These are phyloP conservation scores for Neopestalotiopsis rosae DNA, from an alignment of 2,329 filamentous ascomycete species.

Conservation along the genomic window DNA sequence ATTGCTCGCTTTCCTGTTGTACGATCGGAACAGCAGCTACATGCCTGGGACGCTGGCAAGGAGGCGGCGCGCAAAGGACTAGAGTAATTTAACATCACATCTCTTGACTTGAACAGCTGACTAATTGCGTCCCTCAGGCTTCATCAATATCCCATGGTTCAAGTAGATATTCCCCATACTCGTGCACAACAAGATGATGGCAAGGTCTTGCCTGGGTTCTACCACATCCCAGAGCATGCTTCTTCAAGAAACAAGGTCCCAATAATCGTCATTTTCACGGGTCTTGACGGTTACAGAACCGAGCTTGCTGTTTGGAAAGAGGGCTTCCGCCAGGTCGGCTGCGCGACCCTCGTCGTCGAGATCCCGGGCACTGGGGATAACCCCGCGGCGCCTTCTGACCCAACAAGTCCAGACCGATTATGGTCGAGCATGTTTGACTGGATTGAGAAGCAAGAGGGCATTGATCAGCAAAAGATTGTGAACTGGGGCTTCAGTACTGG, in stretches of 20 bases:
- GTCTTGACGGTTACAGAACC: constrained; percentile 37
- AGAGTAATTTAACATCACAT: constrained; percentile 17
- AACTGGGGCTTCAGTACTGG: constrained; percentile 65
- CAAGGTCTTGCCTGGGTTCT: constrained; percentile 31
- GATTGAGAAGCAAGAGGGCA: constrained; percentile 49
- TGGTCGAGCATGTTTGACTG: constrained; percentile 60
- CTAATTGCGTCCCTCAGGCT: constrained; percentile 21
- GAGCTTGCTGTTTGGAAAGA: constrained; percentile 40
- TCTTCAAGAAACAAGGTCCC: constrained; percentile 26
- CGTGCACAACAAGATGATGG: constrained; percentile 32
- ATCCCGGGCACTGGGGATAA: constrained; percentile 64
- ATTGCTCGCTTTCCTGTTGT: constrained; percentile 41
- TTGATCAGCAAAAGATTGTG: constrained; percentile 53
- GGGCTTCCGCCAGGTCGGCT: constrained; percentile 44
- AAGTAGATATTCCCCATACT: constrained; percentile 35
- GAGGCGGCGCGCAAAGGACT: constrained; percentile 35
- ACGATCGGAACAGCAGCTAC: constrained; percentile 33
- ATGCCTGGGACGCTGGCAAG: constrained; percentile 36
- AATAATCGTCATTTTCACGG: constrained; percentile 34
- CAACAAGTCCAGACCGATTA: constrained; percentile 55
- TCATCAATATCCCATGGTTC: constrained; percentile 32
- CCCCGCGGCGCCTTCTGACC: constrained; percentile 51
- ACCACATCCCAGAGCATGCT: constrained; percentile 32
- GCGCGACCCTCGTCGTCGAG: constrained; percentile 57
- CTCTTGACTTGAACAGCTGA: neutral